phyloP scores from a whole-genome alignment of 2,329 filamentous ascomycete genomes.

The Alternaria brassicicola region DNA sequence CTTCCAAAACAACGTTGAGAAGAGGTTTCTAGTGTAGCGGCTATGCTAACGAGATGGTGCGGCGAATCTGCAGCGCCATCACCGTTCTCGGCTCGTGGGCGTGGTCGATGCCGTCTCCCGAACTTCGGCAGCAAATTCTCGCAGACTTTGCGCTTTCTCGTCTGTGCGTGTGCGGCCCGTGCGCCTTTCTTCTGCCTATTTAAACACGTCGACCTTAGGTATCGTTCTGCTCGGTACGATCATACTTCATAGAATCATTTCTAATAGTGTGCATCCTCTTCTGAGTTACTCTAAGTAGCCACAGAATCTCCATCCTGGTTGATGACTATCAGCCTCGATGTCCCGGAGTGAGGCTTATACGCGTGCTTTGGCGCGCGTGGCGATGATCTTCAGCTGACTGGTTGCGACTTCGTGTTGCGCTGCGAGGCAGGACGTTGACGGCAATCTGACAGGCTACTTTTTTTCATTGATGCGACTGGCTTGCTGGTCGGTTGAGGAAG shows the following conservation, averaged over 20 bases:
- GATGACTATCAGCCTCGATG: conserved; percentile 84
- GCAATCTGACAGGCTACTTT: conserved; percentile 76
- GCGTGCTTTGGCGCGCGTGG: conserved; percentile 80
- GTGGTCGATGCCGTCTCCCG: too few relatives aligned
- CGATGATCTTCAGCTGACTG: conserved; percentile 91
- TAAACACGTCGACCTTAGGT: too few relatives aligned
- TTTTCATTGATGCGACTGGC: conserved; percentile 46
- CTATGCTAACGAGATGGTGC: too few relatives aligned
- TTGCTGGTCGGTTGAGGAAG: conserved; percentile 42
- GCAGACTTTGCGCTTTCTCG: too few relatives aligned
- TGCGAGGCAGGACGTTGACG: conserved; percentile 80
- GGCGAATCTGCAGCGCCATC: too few relatives aligned
- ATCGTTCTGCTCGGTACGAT: neutral
- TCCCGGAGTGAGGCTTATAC: conserved; percentile 82
- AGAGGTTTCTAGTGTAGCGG: too few relatives aligned
- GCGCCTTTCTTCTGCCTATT: too few relatives aligned
- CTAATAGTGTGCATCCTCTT: conserved; percentile 93
- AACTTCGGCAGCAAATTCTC: too few relatives aligned
- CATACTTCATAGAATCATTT: conserved; percentile 60
- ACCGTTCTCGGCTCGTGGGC: too few relatives aligned
- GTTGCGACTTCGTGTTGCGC: conserved; percentile 75
- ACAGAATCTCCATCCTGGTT: conserved; percentile 89
- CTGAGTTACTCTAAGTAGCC: conserved; percentile 92
- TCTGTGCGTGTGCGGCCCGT: too few relatives aligned
- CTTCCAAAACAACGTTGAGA: too few relatives aligned